Conservation (phyloP, 169 alveolate species). For the Eimeria necatrix region DNA sequence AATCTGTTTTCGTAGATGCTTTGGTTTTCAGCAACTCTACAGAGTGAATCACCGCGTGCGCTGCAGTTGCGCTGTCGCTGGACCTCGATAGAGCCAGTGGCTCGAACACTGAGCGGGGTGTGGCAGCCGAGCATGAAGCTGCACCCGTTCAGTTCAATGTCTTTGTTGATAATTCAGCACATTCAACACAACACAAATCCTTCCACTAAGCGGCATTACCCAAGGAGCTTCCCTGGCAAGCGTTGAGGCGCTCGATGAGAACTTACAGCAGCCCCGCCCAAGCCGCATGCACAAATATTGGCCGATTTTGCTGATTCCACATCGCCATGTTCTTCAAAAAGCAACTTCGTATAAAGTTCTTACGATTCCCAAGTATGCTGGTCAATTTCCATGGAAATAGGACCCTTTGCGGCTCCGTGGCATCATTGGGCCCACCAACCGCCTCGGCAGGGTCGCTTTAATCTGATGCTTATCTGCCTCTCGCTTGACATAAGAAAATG, state of each 20-base stretch:
- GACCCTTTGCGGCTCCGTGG: neutral
- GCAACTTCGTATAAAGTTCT: neutral
- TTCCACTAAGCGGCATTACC: neutral
- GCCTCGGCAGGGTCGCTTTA: neutral
- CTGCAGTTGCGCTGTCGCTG: conserved; percentile 25
- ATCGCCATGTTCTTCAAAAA: neutral
- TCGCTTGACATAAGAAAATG: neutral
- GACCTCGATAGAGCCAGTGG: conserved; percentile 74
- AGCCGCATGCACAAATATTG: conserved; percentile 30
- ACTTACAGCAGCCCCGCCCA: conserved; percentile 66
- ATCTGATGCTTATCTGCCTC: conserved; percentile 14
- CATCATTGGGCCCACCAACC: neutral
- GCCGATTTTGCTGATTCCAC: neutral
- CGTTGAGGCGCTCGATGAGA: conserved; percentile 27
- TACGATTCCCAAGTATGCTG: neutral
- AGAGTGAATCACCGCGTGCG: neutral
- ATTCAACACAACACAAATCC: neutral
- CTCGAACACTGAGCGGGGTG: neutral
- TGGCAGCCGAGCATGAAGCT: neutral
- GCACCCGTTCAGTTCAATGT: conserved; percentile 53
- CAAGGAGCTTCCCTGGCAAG: neutral
- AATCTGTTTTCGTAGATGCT: too few relatives aligned
- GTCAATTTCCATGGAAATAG: neutral
- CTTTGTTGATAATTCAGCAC: neutral
- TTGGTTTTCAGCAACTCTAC: too few relatives aligned